Evolutionary conservation across 306 rosid species (phyloP).

Genomic region (Echinosophora koreensis): DNA sequence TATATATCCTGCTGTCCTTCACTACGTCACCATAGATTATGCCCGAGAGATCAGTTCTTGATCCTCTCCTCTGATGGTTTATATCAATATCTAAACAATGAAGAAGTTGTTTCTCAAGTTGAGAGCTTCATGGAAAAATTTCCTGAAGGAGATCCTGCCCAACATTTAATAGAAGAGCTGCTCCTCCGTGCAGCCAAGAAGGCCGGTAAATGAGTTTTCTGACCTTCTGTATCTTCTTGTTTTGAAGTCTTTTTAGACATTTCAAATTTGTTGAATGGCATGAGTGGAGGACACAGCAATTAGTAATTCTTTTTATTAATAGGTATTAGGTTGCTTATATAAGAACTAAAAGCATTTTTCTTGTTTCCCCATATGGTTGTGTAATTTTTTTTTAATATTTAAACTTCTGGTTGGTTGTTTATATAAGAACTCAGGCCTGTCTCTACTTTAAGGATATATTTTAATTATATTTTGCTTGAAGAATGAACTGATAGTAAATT

Average conservation of each 20-base stretch:
- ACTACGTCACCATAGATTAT: conserved; percentile 84
- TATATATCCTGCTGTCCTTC: conserved; percentile 96
- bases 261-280: conserved; percentile 31
- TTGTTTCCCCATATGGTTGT: conserved; percentile 7
- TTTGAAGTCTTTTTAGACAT: conserved; percentile 30
- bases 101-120: conserved; percentile 95
- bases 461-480: conserved; percentile 25
- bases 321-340: background rate
- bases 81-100: conserved; percentile 92
- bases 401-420: conserved; percentile 30
- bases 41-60: conserved; percentile 89
- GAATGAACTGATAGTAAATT: conserved; percentile 14
- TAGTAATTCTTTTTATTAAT: conserved; percentile 10
- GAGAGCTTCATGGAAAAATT: conserved; percentile 96
- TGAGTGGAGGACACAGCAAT: conserved; percentile 21
- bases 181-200: conserved; percentile 97
- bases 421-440: background rate
- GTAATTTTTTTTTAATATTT: conserved; percentile 3
- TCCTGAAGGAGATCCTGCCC: conserved; percentile 99
- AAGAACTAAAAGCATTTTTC: conserved; percentile 19
- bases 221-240: conserved; percentile 30
- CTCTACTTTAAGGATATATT: background rate
- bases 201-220: conserved; percentile 71
- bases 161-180: conserved; percentile 99
- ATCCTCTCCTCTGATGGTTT: conserved; percentile 97